Conservation (phyloP, 2,329 filamentous ascomycete species). For the Claviceps maximensis region DNA sequence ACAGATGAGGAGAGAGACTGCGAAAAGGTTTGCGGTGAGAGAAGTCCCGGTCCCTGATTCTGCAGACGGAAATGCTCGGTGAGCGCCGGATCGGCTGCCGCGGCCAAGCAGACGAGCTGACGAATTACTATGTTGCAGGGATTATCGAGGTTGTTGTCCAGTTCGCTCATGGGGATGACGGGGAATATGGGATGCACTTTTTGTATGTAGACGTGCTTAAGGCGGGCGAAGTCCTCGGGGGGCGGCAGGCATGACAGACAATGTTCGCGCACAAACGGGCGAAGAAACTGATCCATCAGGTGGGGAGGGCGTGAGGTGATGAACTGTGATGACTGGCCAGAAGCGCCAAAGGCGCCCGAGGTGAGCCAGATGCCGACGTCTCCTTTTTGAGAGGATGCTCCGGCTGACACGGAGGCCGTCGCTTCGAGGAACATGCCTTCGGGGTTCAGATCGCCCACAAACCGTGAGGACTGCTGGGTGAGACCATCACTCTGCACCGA, state of each 20-base stretch:
- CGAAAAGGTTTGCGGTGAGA: conserved; percentile 35
- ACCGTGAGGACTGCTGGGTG: conserved; percentile 26
- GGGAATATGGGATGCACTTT: conserved; percentile 44
- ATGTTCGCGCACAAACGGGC: conserved; percentile 30
- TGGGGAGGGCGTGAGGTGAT: conserved; percentile 24
- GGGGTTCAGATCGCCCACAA: conserved; percentile 46
- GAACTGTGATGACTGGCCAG: conserved; percentile 22
- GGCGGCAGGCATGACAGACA: conserved; percentile 36
- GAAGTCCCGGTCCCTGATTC: conserved; percentile 22
- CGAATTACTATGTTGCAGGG: conserved; percentile 31
- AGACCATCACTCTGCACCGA: background rate
- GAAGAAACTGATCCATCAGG: conserved; percentile 26
- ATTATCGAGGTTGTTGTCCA: conserved; percentile 18
- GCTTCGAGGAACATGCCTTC: conserved; percentile 47
- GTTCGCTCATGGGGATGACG: conserved; percentile 27
- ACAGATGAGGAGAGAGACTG: conserved; percentile 34
- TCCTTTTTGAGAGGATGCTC: conserved; percentile 30
- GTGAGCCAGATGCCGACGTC: conserved; percentile 44
- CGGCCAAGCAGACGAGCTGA: conserved; percentile 43
- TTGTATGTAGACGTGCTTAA: conserved; percentile 34
- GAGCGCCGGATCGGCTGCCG: conserved; percentile 35
- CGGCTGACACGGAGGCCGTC: conserved; percentile 22
- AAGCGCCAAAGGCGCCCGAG: conserved; percentile 13
- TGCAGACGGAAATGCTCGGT: conserved; percentile 30
- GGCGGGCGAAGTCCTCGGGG: conserved; percentile 28